Base-by-base conservation (phyloP, 2,329 filamentous ascomycete species). In the Apiospora phragmitis region DNA sequence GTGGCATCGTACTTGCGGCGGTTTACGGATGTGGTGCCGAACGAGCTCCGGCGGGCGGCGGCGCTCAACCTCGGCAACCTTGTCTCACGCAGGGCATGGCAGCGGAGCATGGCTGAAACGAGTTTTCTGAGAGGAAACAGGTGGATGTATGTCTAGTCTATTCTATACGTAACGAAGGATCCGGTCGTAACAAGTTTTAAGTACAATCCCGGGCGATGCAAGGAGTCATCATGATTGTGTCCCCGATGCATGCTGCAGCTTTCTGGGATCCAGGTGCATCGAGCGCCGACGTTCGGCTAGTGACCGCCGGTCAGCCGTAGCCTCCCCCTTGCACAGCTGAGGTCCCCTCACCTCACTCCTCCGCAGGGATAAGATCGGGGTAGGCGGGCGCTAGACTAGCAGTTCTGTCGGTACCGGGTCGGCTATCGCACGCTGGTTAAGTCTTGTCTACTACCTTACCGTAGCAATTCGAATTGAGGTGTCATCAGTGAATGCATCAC, bases 1-100 rank as follows among this genome's bases (percentile, higher is more conserved):
- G 82, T 83, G 8, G 74, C 71, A 47, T 78, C 76, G 72, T 82
- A 81, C 45, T 71, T 38, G 32, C 9, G 38, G n/a, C 65, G 71
- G 18, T 71, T 68, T 62, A 69, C 67, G 35, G 68, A 26, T 4
- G 74, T 75, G 65, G 71, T 74, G 68, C 72, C 69, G 68, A 80
- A 78, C 74, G 76, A 59, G 29, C 29, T 38, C 69, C 70, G 41
- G 69, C 65, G 59, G 43, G 32, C 21, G 59, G 24, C 47, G 9
- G 47, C 38, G 69, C 24, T 29, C 45, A 41, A 65, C 65, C 71
- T 69, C 71, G 71, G 69, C 41, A 72, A 66, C 38, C 41, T 66
- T 24, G 32, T 43, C 55, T n/a, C 21, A 62, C 21, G 55, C 9
- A 38, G 55, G 55, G 21, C 32, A 38, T n/a, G 32, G 0, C 21